Evolutionary conservation across 805 yeast species (phyloP), one percentile per base, ranked within the genome.

Genomic region (Candida maesae): DNA sequence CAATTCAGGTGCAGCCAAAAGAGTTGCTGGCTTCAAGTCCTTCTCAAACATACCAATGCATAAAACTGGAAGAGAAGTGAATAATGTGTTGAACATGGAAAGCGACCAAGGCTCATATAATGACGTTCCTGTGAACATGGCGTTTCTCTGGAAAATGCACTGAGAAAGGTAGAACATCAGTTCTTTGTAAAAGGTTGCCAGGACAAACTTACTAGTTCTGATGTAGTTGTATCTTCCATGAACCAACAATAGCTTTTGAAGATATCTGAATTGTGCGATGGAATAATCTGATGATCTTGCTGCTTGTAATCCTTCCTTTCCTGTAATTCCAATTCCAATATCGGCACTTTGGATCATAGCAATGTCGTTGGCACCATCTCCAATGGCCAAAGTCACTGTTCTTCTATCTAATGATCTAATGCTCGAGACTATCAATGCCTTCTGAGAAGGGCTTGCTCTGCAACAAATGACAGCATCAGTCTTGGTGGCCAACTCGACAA

Each of bases 341-440:
- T 93, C 98, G 0, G 99, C 99, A 56, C 95, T 84, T 66, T 93
- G 97, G 47, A 93, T 93, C 99, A 93, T 93, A 1, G 99, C 98
- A 59, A 93, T 90, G 63, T 93, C 99, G 59, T 93, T 93, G 2
- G 99, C 99, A 49, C 99, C 99, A 65, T 93, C 99, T 7, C 99
- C 99, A 58, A 93, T 85, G 0, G 99, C 99, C 46, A 93, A 70
- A 0, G 97, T 88, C 6, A 93, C 96, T 30, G 85, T 73, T 2
- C 65, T 65, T 36, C 73, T 79, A 53, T 83, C 74, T 42, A 81
- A 66, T n/a, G 72, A 67, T 38, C 98, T 72, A n/a, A 95, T 88
- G 25, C 80, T 73, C 20, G 78, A 63, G 2, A 93, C 98, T 86
- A 93, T 81, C 21, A 75, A 68, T 1, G 98, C 96, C 65, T 93